Evolutionary conservation across 495 filamentous ascomycete genomes (phyloP), one percentile per base, ranked within the genome.

Genomic region (Penicillium pancosmium): DNA sequence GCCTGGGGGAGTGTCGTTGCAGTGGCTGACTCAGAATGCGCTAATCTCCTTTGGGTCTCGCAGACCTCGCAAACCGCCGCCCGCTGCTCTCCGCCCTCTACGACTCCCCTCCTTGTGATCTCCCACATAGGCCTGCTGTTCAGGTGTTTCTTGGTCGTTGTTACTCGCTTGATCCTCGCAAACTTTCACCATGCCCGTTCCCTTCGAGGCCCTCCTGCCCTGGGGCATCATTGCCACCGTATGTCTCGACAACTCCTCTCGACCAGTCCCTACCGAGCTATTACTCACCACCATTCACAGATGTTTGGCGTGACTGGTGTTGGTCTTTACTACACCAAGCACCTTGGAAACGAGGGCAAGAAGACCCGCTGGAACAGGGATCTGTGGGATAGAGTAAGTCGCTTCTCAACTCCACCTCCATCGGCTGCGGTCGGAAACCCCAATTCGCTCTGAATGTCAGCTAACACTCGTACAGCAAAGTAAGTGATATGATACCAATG

Each of bases 191-290:
- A 98, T 98, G 94, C 91, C 89, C 73, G 86, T 98, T 62, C 94
- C 94, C 52, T 98, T 98, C 80, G 94, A 98, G 83, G 87, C 92
- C 58, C 79, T 98, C 66, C 76, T 98, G 72, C 94, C 94, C 49
- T 98, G 96, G 79, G 94, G 83, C 65, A 93, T 97, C 82, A 90
- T 95, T 77, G 72, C 92, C 52, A 81, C 75, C 71, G 93, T 97
- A 81, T 74, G 91, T 80, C 56, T 59, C 44, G 58, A 16, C 41
- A 44, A 16, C 7, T 44, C 15, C 41, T 10, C 41, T 61, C 61
- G 60, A 61, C 54, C 59, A 51, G 55, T 59, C 5, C 51, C 31
- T 54, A 10, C 62, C 52, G 58, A 66, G 61, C 67, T 60, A 52
- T 57, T 43, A 61, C 64, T 70, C 54, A 72, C 70, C 54, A 72